Evolutionary conservation across 169 alveolate genomes (phyloP), one percentile per base, ranked within the genome.

Genomic region (Babesia caballi): DNA sequence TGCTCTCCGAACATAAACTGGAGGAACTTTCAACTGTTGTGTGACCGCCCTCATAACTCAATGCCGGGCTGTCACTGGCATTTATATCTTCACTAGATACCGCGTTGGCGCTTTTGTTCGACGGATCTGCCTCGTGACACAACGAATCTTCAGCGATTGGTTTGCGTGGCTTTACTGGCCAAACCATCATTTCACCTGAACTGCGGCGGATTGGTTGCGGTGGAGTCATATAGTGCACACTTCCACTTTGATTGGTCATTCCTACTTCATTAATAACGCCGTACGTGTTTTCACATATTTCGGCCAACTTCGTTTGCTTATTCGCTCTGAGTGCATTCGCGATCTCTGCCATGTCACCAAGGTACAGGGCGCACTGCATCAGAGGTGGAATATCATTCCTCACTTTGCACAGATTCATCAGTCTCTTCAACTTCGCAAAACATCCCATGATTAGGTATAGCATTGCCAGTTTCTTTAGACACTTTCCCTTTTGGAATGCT

Each of bases 391-490:
- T 14, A 17, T 88, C 85, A 0, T 84, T 83, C 41, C 89, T 82
- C 35, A 88, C 71, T 38, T 88, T 70, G 44, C 85, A 83, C 2
- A 83, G 53, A 42, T 78, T 82, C 11, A 88, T 36, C 77, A 87
- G 81, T 57, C 76, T 50, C 63, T 66, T 87, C 32, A 96, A 95
- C 53, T 92, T 84, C 35, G 90, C 86, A 12, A 65, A 66, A 44
- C 78, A 80, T 23, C 98, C 98, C 30, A 92, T 88, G 12, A 90
- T 76, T 7, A 89, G 65, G 71, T 95, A 95, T 27, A 93, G 86
- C 75, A 94, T 83, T 12, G 92, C 67, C 40, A 95, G 73, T 74
- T 92, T 93, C 49, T 95, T 94, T 52, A 87, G 91, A 54, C 85
- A 84, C 83, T 94, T 91, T 15, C 85, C 84, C 80, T 91, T 89